phyloP scores from a whole-genome alignment of 345 rosid genomes.

The Noccaea caerulescens region DNA sequence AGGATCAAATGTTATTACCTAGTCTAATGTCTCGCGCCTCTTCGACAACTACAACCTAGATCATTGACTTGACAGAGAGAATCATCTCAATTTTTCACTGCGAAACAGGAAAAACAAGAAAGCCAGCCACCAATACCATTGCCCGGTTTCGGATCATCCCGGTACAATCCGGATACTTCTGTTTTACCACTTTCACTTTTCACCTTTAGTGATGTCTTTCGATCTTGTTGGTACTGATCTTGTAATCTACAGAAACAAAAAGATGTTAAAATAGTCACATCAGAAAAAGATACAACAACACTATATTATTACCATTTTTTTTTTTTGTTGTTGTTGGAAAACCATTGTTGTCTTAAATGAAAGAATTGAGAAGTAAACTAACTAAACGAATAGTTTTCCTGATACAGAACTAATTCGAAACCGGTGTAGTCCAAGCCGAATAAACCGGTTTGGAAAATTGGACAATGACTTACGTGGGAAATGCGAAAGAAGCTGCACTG shows the following conservation, averaged over 20 bases:
- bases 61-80: constrained; percentile 6
- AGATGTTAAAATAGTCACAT: background rate
- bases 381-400: background rate
- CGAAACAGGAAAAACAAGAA: constrained; percentile 41
- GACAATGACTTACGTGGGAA: constrained; percentile 36
- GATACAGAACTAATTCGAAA: background rate
- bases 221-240: constrained; percentile 25
- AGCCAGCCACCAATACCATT: constrained; percentile 29
- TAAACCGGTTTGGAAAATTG: background rate
- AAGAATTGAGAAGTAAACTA: too few species aligned
- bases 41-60: constrained; percentile 21
- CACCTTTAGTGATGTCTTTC: constrained; percentile 8
- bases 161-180: background rate
- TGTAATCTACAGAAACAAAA: constrained; percentile 27
- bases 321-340: too few species aligned
- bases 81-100: constrained; percentile 23
- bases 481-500: constrained; percentile 41
- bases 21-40: background rate
- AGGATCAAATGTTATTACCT: background rate
- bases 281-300: too few species aligned
- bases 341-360: too few species aligned
- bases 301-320: too few species aligned
- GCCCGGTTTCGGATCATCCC: constrained; percentile 10
- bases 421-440: background rate
- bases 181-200: constrained; percentile 20